phyloP scores from a whole-genome alignment of 371 early-diverging fungal species.

The Mortierella polycephala region DNA sequence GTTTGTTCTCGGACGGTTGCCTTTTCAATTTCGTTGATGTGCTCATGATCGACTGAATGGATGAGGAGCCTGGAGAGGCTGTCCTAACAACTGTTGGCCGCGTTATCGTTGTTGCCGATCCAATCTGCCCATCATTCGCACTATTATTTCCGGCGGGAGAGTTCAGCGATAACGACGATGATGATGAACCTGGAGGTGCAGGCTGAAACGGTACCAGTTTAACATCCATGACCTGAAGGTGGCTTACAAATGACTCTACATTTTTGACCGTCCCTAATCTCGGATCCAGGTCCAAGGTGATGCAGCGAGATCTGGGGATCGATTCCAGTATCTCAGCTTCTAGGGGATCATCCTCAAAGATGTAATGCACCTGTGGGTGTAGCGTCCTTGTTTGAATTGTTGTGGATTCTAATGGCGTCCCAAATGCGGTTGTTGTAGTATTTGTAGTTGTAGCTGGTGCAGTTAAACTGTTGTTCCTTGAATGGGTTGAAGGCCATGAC shows the following conservation, averaged over 20 bases:
- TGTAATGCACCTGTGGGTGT: conserved; percentile 44
- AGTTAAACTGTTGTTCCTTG: conserved; percentile 2
- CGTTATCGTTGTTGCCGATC: conserved; percentile 4
- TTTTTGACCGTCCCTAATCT: conserved; percentile 27
- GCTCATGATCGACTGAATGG: conserved; percentile 10
- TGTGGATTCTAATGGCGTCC: neutral
- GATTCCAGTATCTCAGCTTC: conserved; percentile 38
- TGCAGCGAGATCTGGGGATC: conserved; percentile 36
- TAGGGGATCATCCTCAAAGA: conserved; percentile 43
- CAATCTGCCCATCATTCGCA: neutral
- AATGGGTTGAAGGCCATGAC: neutral
- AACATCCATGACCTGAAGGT: conserved; percentile 43
- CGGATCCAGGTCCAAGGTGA: conserved; percentile 44
- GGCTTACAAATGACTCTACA: conserved; percentile 39
- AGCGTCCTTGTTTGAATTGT: conserved; percentile 27
- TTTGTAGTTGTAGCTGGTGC: conserved; percentile 2
- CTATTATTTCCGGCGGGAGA: neutral
- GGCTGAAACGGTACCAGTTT: conserved; percentile 14
- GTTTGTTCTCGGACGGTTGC: conserved; percentile 7
- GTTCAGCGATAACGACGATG: conserved; percentile 5
- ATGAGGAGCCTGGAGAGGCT: conserved; percentile 5
- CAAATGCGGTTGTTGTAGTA: neutral
- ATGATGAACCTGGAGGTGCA: neutral
- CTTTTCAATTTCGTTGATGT: conserved; percentile 5
- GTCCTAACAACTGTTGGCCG: neutral